These are phyloP conservation scores for Blakeslea trispora DNA, from an alignment of 371 early-diverging fungal species.

Conservation along the genomic window DNA sequence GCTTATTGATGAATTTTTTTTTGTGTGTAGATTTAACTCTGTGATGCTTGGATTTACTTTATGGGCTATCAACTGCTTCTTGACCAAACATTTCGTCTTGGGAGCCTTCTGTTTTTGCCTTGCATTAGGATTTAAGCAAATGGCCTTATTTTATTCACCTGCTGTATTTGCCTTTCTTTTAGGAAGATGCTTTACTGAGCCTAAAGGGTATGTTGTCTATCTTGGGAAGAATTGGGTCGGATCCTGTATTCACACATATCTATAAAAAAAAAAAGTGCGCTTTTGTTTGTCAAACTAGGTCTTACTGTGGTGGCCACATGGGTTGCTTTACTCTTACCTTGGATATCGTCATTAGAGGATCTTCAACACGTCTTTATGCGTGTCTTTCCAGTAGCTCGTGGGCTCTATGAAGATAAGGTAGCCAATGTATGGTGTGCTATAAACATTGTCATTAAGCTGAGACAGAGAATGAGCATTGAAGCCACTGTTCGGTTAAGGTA, in stretches of 20 bases:
- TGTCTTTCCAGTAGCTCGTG: constrained; percentile 92
- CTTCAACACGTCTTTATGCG: constrained; percentile 80
- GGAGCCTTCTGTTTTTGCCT: constrained; percentile 82
- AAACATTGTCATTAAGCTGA: constrained; percentile 82
- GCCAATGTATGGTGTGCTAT: constrained; percentile 96
- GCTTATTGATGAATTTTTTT: too few species aligned
- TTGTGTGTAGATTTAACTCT: constrained; percentile 75
- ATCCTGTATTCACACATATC: background rate
- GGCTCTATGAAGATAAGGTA: constrained; percentile 97
- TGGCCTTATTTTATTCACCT: constrained; percentile 93
- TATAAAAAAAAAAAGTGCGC: constrained; percentile 28
- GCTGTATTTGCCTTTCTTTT: constrained; percentile 89
- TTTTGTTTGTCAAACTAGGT: constrained; percentile 76
- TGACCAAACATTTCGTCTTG: constrained; percentile 57
- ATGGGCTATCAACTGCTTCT: constrained; percentile 72
- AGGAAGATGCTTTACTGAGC: constrained; percentile 65
- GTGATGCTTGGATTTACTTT: constrained; percentile 91
- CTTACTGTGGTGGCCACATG: constrained; percentile 73
- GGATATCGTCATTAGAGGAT: constrained; percentile 62
- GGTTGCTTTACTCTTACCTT: constrained; percentile 68
- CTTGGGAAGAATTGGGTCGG: too few species aligned
- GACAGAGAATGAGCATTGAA: constrained; percentile 60
- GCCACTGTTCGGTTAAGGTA: constrained; percentile 74
- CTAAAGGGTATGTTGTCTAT: constrained; percentile 51
- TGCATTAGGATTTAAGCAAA: constrained; percentile 91